A percentile compares a stretch with the other conserved stretches of the same genome.
These are phyloP conservation scores for Hypoxylon sp. DNA, from an alignment of 2,329 filamentous ascomycete genomes.

Conservation along the genomic window DNA sequence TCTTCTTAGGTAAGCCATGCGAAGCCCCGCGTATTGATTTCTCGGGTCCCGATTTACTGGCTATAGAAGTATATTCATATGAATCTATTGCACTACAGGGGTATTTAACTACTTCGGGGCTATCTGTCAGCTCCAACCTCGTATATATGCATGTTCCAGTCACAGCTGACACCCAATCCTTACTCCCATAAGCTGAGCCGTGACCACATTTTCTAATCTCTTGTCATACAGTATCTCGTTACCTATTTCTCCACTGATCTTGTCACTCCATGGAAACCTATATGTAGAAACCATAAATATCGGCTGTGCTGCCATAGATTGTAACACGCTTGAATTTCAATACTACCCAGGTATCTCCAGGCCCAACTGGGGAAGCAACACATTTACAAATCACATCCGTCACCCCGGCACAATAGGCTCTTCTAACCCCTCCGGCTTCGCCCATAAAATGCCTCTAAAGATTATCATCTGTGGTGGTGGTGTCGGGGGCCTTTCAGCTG, in stretches of 20 bases:
- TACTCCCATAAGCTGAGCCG: neutral
- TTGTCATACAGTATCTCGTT: neutral
- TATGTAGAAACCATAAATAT: neutral
- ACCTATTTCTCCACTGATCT: neutral
- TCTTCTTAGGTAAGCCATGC: slow-evolving; percentile 6
- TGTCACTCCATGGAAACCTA: neutral
- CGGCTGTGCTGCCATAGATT: neutral
- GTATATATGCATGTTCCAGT: slow-evolving; percentile 3
- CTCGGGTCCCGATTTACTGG: neutral
- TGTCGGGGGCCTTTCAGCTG: slow-evolving; percentile 47
- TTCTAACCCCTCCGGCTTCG: too few species aligned
- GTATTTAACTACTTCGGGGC: neutral
- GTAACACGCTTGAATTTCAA: neutral
- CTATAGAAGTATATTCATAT: neutral
- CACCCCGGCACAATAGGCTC: neutral
- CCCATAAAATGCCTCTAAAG: slow-evolving; percentile 40
- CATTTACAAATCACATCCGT: neutral
- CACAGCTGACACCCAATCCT: neutral
- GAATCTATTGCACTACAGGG: neutral
- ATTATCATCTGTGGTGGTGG: slow-evolving; percentile 47
- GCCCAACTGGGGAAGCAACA: neutral
- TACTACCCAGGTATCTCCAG: neutral
- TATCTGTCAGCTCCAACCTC: neutral
- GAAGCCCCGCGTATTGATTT: slow-evolving; percentile 1
- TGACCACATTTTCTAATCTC: neutral